A percentile compares a stretch with the other conserved stretches of the same genome.
Conservation (phyloP, 208 protist species). For the Acanthamoeba healyi region DNA sequence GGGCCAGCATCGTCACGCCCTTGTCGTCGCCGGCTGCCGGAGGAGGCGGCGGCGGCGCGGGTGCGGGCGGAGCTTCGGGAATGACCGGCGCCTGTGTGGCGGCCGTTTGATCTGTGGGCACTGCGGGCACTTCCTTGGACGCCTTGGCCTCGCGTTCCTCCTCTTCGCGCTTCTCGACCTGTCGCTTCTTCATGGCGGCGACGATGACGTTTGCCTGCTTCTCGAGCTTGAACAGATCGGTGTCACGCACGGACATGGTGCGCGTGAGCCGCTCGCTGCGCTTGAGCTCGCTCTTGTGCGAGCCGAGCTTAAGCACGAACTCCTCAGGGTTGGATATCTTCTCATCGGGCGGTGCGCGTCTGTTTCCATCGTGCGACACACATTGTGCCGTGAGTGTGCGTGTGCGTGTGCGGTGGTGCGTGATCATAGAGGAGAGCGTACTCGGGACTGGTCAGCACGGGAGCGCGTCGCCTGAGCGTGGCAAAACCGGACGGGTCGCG, state of each 20-base stretch:
- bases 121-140: background rate
- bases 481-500: slow-evolving; percentile 14
- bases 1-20: slow-evolving; percentile 30
- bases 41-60: background rate
- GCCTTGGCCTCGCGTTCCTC: background rate
- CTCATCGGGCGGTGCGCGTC: background rate
- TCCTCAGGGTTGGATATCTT: slow-evolving; percentile 11
- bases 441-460: background rate
- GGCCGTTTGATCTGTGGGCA: background rate
- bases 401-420: too few species aligned
- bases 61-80: background rate
- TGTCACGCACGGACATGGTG: background rate
- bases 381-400: background rate
- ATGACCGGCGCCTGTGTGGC: background rate
- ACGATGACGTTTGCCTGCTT: slow-evolving; percentile 42
- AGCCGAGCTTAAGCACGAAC: background rate
- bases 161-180: slow-evolving; percentile 11
- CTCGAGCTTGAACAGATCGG: slow-evolving; percentile 4
- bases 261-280: slow-evolving; percentile 3
- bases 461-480: background rate
- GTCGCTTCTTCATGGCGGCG: slow-evolving; percentile 23
- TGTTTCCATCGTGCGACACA: too few species aligned
- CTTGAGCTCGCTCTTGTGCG: background rate
- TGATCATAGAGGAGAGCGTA: background rate
- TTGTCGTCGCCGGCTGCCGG: background rate